These are phyloP conservation scores for Hexamita inflata DNA, from an alignment of 208 protist genomes.

Conservation along the genomic window DNA sequence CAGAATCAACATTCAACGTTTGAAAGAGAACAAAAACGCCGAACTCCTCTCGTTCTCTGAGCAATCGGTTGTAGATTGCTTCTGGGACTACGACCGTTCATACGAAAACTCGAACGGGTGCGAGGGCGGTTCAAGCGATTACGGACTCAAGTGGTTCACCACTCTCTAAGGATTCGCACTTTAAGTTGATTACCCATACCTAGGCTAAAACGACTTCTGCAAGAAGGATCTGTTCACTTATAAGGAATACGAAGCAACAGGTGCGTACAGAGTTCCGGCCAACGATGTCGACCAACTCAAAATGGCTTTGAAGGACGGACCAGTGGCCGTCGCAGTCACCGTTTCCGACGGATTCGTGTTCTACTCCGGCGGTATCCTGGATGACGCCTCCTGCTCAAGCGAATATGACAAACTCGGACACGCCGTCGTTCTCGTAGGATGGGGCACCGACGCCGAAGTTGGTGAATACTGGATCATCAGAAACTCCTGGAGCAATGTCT, in stretches of 20 bases:
- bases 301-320: not conserved
- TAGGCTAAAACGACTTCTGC: not conserved
- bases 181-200: not conserved
- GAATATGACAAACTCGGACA: not conserved
- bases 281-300: not conserved
- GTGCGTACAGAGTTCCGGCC: not conserved
- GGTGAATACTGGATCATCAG: slow-evolving; percentile 21
- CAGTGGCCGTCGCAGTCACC: not conserved
- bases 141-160: not conserved
- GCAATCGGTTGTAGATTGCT: slow-evolving; percentile 1
- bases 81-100: not conserved
- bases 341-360: not conserved
- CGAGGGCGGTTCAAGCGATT: not conserved
- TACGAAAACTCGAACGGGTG: not conserved
- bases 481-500: slow-evolving; percentile 1
- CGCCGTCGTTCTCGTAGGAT: not conserved
- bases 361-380: not conserved
- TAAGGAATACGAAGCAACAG: not conserved
- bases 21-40: no score
- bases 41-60: not conserved
- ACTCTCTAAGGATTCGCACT: not conserved
- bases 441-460: not conserved
- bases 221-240: not conserved
- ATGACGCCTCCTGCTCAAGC: not conserved
- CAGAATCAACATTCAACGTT: not conserved